Evolutionary conservation across 2,329 filamentous ascomycete genomes (phyloP).

Genomic region (Diaporthe ampelina): DNA sequence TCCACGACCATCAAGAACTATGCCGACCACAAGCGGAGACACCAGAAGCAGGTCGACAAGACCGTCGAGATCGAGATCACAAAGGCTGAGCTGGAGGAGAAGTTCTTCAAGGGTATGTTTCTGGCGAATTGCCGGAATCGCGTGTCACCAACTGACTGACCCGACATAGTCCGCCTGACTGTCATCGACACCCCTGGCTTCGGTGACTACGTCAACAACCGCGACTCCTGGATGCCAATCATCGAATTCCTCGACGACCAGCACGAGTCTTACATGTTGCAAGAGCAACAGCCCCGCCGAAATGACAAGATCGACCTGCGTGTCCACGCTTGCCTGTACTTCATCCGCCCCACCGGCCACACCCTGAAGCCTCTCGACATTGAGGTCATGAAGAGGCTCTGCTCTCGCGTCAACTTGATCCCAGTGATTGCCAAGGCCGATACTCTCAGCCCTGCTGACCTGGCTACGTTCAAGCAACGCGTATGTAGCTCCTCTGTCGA

Average conservation of each 20-base stretch:
- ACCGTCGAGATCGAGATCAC: slow-evolving; percentile 99
- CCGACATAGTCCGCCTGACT: slow-evolving; percentile 85
- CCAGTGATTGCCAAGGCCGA: slow-evolving; percentile 99
- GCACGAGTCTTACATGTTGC: slow-evolving; percentile 99
- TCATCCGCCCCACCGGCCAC: slow-evolving; percentile 98
- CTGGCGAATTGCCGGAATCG: slow-evolving; percentile 9
- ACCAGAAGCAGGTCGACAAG: slow-evolving; percentile 99
- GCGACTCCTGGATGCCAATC: slow-evolving; percentile 99
- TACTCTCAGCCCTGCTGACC: slow-evolving; percentile 91
- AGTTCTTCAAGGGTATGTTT: slow-evolving; percentile 97
- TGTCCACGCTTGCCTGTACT: slow-evolving; percentile 98
- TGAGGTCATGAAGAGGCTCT: slow-evolving; percentile 99
- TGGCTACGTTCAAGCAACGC: slow-evolving; percentile 94
- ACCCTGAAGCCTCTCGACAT: slow-evolving; percentile 99
- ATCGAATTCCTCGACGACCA: slow-evolving; percentile 99
- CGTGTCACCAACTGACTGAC: slow-evolving; percentile 45
- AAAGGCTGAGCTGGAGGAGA: slow-evolving; percentile 99
- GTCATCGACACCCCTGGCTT: slow-evolving; percentile 99
- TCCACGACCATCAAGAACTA: slow-evolving; percentile 99
- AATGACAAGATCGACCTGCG: slow-evolving; percentile 99
- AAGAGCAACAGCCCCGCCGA: slow-evolving; percentile 98
- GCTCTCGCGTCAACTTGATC: slow-evolving; percentile 97
- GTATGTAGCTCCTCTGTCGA: slow-evolving; percentile 62
- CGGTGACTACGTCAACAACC: slow-evolving; percentile 99
- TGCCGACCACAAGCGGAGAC: slow-evolving; percentile 98